phyloP scores from a whole-genome alignment of 208 protist genomes.

The Acanthamoeba royreba region DNA sequence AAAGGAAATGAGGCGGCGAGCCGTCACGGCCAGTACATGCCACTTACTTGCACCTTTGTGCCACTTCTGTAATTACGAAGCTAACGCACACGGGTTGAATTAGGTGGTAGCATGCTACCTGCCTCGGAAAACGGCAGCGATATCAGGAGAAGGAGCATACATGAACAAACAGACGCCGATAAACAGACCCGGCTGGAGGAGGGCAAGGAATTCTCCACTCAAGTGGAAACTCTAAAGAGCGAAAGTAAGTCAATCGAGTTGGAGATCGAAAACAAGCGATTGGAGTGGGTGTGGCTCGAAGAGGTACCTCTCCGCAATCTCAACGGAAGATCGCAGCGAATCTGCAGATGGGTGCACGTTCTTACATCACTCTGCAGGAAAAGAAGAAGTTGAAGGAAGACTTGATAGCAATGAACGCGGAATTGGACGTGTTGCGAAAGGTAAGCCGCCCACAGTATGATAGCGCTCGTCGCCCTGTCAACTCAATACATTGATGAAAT shows the following conservation, averaged over 20 bases:
- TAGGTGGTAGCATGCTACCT: neutral
- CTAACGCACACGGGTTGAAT: neutral
- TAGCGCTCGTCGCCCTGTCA: neutral
- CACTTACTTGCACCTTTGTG: neutral
- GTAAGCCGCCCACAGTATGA: neutral
- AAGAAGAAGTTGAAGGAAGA: neutral
- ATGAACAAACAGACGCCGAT: neutral
- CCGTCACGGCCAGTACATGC: neutral
- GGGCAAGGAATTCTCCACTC: neutral
- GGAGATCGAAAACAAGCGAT: neutral
- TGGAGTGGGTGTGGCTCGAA: conserved; percentile 1
- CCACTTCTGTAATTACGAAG: neutral
- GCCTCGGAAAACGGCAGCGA: neutral
- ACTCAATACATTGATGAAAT: neutral
- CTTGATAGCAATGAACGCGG: neutral
- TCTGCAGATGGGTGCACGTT: neutral
- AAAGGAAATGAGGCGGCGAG: neutral
- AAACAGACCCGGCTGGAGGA: neutral
- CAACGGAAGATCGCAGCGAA: neutral
- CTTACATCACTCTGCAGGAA: neutral
- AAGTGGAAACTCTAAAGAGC: neutral
- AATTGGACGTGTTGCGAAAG: neutral
- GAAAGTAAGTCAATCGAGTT: neutral
- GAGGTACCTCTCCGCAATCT: neutral
- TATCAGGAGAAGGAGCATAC: neutral